A percentile compares a stretch with the other conserved stretches of the same genome.
Conservation (phyloP, 805 yeast genomes). For the Candida glaebosa region DNA sequence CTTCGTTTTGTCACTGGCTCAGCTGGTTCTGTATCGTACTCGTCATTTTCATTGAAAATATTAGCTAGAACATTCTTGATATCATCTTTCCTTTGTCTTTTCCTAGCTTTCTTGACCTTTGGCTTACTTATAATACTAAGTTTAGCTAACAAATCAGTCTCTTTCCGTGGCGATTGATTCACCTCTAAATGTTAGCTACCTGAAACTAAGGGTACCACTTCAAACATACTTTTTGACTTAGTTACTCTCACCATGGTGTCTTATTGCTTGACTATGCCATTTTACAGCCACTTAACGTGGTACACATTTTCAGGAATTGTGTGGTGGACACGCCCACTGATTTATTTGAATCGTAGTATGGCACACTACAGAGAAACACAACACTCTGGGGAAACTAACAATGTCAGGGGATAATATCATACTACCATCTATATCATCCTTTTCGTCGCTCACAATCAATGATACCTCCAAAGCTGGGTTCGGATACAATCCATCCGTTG, state of each 20-base stretch:
- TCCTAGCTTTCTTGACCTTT: not conserved
- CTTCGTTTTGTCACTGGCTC: no score
- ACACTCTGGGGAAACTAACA: not conserved
- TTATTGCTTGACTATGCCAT: not conserved
- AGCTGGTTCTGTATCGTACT: no score
- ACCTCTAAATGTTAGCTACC: no score
- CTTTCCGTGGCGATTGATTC: not conserved
- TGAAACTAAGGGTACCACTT: no score
- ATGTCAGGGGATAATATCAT: conserved; percentile 24
- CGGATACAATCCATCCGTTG: conserved; percentile 44
- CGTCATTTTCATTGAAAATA: not conserved
- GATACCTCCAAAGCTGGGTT: conserved; percentile 30
- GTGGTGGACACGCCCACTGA: not conserved
- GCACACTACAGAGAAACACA: not conserved
- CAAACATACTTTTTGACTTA: not conserved
- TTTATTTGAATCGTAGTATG: not conserved
- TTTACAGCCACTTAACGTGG: not conserved
- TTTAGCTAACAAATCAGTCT: not conserved
- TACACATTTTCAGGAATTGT: not conserved
- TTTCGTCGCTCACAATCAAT: conserved; percentile 25
- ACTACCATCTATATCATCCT: conserved; percentile 27
- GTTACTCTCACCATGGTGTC: not conserved
- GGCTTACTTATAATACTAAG: not conserved
- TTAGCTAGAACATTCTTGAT: not conserved
- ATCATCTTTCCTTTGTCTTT: not conserved